Conservation (phyloP, 257 asterid species). For the Nicotiana obtusifolia region DNA sequence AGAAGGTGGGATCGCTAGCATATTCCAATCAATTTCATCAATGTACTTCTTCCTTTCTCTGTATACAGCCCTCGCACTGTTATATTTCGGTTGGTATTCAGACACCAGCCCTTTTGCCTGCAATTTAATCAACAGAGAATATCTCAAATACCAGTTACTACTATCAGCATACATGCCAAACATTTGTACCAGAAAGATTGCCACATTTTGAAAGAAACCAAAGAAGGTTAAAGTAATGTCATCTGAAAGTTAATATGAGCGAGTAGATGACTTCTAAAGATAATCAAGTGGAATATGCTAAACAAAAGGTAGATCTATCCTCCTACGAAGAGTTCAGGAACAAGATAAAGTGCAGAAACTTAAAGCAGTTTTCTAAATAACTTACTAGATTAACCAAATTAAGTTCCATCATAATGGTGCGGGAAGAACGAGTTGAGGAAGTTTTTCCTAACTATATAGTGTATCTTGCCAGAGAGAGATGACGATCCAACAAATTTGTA, state of each 20-base stretch:
- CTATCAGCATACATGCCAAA: not conserved
- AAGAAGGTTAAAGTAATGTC: not conserved
- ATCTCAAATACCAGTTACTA: not conserved
- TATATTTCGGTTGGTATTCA: slow-evolving; percentile 91
- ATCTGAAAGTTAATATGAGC: not conserved
- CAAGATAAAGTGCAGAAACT: not conserved
- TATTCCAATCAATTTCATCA: slow-evolving; percentile 97
- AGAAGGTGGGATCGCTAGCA: slow-evolving; percentile 94
- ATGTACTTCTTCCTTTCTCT: slow-evolving; percentile 85
- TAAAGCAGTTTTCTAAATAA: not conserved
- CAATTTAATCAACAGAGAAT: slow-evolving; percentile 15
- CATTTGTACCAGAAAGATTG: not conserved
- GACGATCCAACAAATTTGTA: too few species aligned
- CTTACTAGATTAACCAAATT: not conserved
- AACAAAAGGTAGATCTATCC: not conserved
- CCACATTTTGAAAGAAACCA: not conserved
- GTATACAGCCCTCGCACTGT: slow-evolving; percentile 97
- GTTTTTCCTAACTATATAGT: too few species aligned
- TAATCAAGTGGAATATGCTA: slow-evolving; percentile 5
- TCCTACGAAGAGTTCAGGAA: not conserved
- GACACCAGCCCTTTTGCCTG: slow-evolving; percentile 95
- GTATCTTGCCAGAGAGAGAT: too few species aligned
- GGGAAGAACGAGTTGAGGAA: too few species aligned
- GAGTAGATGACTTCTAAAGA: not conserved
- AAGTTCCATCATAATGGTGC: not conserved